These are phyloP conservation scores for Psilocybe tampanensis DNA, from an alignment of 768 basidiomycete genomes.

Conservation along the genomic window DNA sequence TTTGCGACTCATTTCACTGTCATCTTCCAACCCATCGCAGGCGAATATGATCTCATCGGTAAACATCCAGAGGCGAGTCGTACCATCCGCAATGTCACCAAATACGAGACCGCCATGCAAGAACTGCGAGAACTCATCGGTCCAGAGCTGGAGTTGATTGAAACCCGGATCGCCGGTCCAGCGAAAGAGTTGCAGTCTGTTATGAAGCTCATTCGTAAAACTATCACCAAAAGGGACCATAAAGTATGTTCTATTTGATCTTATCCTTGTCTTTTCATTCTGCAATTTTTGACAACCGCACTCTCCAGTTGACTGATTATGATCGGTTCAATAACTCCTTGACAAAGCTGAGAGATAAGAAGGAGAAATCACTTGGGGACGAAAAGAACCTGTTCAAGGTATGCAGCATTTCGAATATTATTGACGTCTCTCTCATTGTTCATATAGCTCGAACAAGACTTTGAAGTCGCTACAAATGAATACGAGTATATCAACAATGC, in stretches of 20 bases:
- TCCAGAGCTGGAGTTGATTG: slow-evolving; percentile 95
- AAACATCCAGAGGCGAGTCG: slow-evolving; percentile 79
- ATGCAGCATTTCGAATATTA: not conserved
- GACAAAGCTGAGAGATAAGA: slow-evolving; percentile 96
- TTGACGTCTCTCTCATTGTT: slow-evolving; percentile 18
- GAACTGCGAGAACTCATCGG: slow-evolving; percentile 77
- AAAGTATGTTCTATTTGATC: slow-evolving; percentile 56
- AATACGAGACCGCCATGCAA: slow-evolving; percentile 75
- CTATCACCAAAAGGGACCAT: slow-evolving; percentile 94
- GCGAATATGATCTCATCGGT: slow-evolving; percentile 78
- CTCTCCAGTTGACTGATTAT: slow-evolving; percentile 77
- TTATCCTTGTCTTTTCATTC: not conserved
- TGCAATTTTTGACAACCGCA: not conserved
- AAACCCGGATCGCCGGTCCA: slow-evolving; percentile 81
- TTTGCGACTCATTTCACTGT: slow-evolving; percentile 65
- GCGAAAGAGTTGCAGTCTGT: slow-evolving; percentile 87
- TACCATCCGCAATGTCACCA: slow-evolving; percentile 77
- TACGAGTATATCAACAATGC: slow-evolving; percentile 92
- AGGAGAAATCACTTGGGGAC: slow-evolving; percentile 93
- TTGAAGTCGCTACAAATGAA: slow-evolving; percentile 88
- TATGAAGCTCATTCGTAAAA: slow-evolving; percentile 90
- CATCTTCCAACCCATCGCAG: slow-evolving; percentile 65
- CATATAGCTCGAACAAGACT: slow-evolving; percentile 89
- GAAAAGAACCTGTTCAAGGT: slow-evolving; percentile 98
- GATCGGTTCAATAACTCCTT: slow-evolving; percentile 96